phyloP scores from a whole-genome alignment of 441 rosid species.

The Populus hybrid region DNA sequence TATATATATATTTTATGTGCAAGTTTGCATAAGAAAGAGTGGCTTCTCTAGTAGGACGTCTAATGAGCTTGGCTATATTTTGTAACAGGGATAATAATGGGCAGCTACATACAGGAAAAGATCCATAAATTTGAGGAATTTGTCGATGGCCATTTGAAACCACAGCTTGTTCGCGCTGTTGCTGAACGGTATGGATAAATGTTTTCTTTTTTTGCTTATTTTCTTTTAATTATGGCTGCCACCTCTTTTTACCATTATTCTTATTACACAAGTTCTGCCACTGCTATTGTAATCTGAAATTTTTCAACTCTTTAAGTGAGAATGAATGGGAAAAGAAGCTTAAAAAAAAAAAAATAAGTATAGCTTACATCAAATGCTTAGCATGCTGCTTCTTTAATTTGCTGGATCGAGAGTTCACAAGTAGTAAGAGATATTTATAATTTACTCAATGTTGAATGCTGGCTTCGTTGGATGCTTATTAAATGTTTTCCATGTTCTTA shows the following conservation, averaged over 20 bases:
- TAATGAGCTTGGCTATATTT: background rate
- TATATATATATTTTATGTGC: background rate
- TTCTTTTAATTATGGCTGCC: background rate
- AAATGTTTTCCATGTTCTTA: slow-evolving; percentile 7
- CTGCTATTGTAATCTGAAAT: background rate
- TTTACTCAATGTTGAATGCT: background rate
- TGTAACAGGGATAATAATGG: slow-evolving; percentile 33
- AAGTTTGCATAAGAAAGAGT: background rate
- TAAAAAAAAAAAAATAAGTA: background rate
- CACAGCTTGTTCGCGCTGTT: slow-evolving; percentile 69
- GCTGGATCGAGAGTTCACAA: background rate
- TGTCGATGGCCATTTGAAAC: slow-evolving; percentile 74
- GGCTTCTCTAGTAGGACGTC: background rate
- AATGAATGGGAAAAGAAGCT: background rate
- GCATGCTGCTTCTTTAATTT: background rate
- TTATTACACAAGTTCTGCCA: background rate
- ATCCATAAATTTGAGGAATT: slow-evolving; percentile 76
- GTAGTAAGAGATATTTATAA: background rate
- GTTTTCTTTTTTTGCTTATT: background rate
- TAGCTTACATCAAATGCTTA: background rate
- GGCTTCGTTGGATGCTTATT: background rate
- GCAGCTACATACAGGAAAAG: slow-evolving; percentile 44
- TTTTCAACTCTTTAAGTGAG: background rate
- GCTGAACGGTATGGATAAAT: slow-evolving; percentile 44
- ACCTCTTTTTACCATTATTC: background rate